These are phyloP conservation scores for Venturia aucupariae DNA, from an alignment of 2,329 filamentous ascomycete species.

Conservation along the genomic window DNA sequence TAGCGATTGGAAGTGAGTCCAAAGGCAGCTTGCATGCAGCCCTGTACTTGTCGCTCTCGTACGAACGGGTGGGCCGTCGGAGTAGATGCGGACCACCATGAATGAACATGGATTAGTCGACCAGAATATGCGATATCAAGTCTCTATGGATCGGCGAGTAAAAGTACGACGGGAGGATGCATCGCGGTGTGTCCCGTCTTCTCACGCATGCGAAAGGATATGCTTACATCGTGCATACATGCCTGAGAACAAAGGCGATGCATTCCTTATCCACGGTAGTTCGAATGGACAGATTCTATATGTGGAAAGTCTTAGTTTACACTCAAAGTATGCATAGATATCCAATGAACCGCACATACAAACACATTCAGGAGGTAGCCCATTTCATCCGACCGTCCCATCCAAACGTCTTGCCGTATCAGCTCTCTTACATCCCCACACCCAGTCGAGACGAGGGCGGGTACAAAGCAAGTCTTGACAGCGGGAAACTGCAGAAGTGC, in stretches of 20 bases:
- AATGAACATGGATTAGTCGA: neutral
- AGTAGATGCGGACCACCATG: neutral
- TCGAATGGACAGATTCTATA: neutral
- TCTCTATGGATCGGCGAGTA: neutral
- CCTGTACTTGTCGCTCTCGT: neutral
- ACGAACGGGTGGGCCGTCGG: neutral
- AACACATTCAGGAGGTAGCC: neutral
- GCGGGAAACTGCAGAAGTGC: constrained; percentile 2
- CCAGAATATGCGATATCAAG: neutral
- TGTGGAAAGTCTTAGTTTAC: neutral
- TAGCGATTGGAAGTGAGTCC: neutral
- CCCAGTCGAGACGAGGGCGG: neutral
- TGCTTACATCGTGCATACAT: neutral
- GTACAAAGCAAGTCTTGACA: neutral
- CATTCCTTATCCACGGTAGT: neutral
- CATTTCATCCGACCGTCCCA: neutral
- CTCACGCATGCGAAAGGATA: neutral
- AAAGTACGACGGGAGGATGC: neutral
- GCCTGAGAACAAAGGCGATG: neutral
- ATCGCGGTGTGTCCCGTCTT: neutral
- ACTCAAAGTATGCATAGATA: neutral
- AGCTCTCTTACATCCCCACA: neutral
- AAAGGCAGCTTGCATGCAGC: neutral
- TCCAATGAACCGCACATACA: neutral
- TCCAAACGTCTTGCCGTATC: neutral